Evolutionary conservation across 1,139 yeast genomes (phyloP).

Genomic region (Hyphopichia khmerensis): DNA sequence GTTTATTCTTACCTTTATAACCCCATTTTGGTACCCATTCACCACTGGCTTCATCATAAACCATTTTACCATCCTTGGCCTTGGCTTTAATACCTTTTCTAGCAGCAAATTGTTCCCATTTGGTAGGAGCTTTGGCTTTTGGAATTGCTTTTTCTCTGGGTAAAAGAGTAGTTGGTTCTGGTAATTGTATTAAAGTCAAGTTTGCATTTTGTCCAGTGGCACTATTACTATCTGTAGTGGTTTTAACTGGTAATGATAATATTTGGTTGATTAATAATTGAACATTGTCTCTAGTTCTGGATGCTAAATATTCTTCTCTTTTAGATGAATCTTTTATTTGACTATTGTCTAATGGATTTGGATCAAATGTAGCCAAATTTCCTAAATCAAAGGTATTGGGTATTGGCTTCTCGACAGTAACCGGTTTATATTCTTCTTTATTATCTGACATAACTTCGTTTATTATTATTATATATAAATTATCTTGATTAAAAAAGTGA

Average conservation of each 20-base stretch:
- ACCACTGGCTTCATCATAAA: conserved; percentile 82
- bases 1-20: conserved; percentile 87
- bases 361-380: conserved; percentile 81
- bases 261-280: conserved; percentile 90
- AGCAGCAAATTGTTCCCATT: conserved; percentile 96
- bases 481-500: not conserved
- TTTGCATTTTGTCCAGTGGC: conserved; percentile 68
- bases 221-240: conserved; percentile 71
- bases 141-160: conserved; percentile 98
- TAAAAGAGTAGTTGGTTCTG: conserved; percentile 76
- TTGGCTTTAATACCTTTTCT: conserved; percentile 92
- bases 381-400: conserved; percentile 88
- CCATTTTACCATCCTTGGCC: conserved; percentile 87
- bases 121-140: conserved; percentile 85
- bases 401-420: conserved; percentile 83
- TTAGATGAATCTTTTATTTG: conserved; percentile 50
- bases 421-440: conserved; percentile 52
- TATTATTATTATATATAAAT: not conserved
- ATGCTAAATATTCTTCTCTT: conserved; percentile 63
- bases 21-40: conserved; percentile 99
- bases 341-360: conserved; percentile 71
- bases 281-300: conserved; percentile 86
- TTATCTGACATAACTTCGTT: conserved; percentile 2
- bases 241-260: conserved; percentile 81
- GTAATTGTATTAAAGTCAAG: conserved; percentile 80